Evolutionary conservation across 148 eudicot species (phyloP).

Genomic region (Euryodendron excelsum): DNA sequence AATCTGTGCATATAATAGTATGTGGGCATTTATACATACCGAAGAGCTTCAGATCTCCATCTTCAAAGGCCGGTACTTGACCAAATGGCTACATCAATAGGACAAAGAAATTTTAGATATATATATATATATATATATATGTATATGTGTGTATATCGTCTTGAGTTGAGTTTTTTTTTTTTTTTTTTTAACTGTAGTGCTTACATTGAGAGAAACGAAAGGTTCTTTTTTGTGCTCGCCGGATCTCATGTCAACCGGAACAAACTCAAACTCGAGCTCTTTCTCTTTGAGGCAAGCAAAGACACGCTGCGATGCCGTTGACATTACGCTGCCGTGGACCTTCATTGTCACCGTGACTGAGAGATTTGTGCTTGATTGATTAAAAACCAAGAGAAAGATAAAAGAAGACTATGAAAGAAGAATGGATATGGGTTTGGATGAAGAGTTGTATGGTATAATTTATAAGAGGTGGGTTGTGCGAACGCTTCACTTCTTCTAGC

Average conservation of each 20-base stretch:
- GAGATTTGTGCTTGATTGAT: too few species aligned
- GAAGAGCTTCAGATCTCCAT: conserved; percentile 38
- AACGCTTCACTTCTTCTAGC: too few species aligned
- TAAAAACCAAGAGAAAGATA: too few species aligned
- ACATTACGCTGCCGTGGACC: conserved; percentile 34
- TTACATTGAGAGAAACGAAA: conserved; percentile 39
- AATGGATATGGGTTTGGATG: too few species aligned
- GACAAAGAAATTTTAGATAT: background rate
- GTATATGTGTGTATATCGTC: background rate
- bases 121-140: too few species aligned
- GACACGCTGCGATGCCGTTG: conserved; percentile 34
- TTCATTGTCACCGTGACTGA: conserved; percentile 29
- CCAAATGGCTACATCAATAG: conserved; percentile 38
- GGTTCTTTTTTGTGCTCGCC: conserved; percentile 39
- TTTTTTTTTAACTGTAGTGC: too few species aligned
- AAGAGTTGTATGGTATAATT: too few species aligned
- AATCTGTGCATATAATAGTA: background rate
- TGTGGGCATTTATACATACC: conserved; percentile 12
- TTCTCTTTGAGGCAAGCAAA: conserved; percentile 39
- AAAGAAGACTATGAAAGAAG: too few species aligned
- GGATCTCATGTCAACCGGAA: conserved; percentile 31
- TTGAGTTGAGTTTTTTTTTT: background rate
- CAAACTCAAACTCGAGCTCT: conserved; percentile 42
- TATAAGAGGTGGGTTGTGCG: too few species aligned
- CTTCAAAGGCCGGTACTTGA: conserved; percentile 38